These are phyloP conservation scores for Hyphodiscus sp. DNA, from an alignment of 2,329 filamentous ascomycete species.

Conservation along the genomic window DNA sequence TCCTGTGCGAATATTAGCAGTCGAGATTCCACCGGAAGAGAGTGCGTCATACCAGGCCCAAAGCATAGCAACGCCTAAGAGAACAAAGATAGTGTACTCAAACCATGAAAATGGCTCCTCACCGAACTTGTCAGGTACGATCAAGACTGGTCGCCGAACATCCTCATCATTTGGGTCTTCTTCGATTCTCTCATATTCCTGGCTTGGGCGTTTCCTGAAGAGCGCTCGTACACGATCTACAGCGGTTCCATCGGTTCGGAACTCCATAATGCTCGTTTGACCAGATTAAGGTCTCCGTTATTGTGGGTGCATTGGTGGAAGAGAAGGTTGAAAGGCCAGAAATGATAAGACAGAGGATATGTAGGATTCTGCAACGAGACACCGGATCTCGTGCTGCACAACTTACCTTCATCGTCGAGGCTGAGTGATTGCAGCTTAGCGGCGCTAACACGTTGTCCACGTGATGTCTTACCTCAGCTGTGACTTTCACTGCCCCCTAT, in stretches of 20 bases:
- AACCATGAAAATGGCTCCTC: conserved; percentile 67
- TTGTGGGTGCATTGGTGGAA: conserved; percentile 3
- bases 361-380: neutral
- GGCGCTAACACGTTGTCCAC: neutral
- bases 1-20: conserved; percentile 50
- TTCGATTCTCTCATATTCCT: conserved; percentile 23
- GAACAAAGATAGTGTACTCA: conserved; percentile 77
- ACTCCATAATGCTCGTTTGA: conserved; percentile 3
- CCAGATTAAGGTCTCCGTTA: conserved; percentile 3
- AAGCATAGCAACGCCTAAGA: conserved; percentile 88
- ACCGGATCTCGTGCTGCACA: neutral
- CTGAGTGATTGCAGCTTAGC: neutral
- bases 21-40: neutral
- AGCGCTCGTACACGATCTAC: conserved; percentile 21
- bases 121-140: conserved; percentile 10
- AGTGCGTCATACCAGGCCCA: conserved; percentile 78
- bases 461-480: neutral
- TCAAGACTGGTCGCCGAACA: conserved; percentile 8
- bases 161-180: conserved; percentile 10
- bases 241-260: conserved; percentile 11
- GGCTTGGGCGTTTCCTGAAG: conserved; percentile 17
- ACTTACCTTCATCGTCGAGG: neutral
- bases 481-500: conserved; percentile 1
- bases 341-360: neutral
- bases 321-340: neutral